Evolutionary conservation across 305 asterid genomes (phyloP), one percentile per base, ranked within the genome.

Genomic region (Petunia hybrid): DNA sequence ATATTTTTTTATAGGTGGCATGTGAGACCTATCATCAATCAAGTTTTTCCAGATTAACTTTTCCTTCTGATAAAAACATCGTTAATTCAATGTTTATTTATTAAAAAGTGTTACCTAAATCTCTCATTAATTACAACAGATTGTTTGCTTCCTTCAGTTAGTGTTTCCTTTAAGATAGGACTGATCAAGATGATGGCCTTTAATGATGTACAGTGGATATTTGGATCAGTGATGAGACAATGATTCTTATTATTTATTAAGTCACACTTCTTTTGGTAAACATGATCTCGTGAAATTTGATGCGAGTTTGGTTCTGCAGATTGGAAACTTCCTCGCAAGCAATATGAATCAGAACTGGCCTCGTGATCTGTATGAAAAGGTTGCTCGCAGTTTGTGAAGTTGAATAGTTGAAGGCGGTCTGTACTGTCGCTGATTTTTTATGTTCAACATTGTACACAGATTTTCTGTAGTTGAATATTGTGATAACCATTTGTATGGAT

Each of bases 291-390:
- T 76, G 61, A 12, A 22, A 38, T n/a, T 46, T 8, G 81, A 64
- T 48, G 41, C 12, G 36, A 70, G 31, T 40, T 53, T 83, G 69
- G n/a, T 78, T 80, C 78, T 87, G 92, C 97, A 95, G 99, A 95
- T 95, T 13, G 92, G 95, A 67, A 95, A 94, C 89, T 95, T 95
- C 76, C 97, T 95, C 5, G 98, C 98, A 12, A 94, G 88, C 90
- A 95, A 91, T 81, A 65, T 91, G 89, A 89, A 90, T 84, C 85
- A 91, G 85, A 95, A 89, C 85, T 95, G 99, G 98, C 99, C 99
- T 41, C 94, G 92, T n/a, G 99, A 95, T 84, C 88, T 95, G 80
- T 95, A 91, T 66, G 99, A 94, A 75, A 94, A 90, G 88, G 95
- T 92, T 62, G 96, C 97, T 66, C 90, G 95, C 80, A 91, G 93